Evolutionary conservation across 768 basidiomycete genomes (phyloP), one percentile per base, ranked within the genome.

Genomic region (Kwoniella mangroviensis): DNA sequence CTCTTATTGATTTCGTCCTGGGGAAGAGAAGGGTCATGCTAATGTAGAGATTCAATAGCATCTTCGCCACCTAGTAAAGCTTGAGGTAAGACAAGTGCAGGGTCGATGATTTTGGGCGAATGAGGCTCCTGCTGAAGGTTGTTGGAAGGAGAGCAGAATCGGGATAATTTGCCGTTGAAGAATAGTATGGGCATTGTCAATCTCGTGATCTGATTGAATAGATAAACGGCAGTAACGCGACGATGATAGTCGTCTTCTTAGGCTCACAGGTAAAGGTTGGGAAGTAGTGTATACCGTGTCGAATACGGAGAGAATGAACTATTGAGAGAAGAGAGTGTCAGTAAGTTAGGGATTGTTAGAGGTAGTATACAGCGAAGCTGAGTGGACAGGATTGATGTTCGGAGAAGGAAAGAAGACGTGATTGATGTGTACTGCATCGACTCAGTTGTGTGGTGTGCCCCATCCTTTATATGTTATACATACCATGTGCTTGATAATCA

Each of bases 11-110:
- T 34, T 42, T 61, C 43, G 0, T 42, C 59, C 15, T 45, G 59
- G 11, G n/a, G 4, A 43, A 45, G 41, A 12, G 2, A n/a, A 15
- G 19, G 19, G 24, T 34, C 2, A 41, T 17, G 40, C 57, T 28
- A 61, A 26, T 61, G 41, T 10, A 61, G n/a, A 21, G 59, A 0
- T 26, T 61, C 41, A n/a, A 61, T 61, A 1, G n/a, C 2, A n/a
- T 45, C 59, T 41, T 61, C 59, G 21, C 59, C 59, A 12, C 59
- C 59, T 26, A 61, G 42, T 19, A 61, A 26, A 3, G 59, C 34
- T 43, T 61, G 17, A 15, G 59, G 43, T 11, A 61, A 26, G 9
- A 61, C n/a, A 13, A 45, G 24, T 3, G 59, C 45, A 17, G 56
- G 56, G 19, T 57, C 28, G 56, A 57, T 57, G 56, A 57, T 57